phyloP scores from a whole-genome alignment of 768 basidiomycete genomes.

The Mycena epipterygia region DNA sequence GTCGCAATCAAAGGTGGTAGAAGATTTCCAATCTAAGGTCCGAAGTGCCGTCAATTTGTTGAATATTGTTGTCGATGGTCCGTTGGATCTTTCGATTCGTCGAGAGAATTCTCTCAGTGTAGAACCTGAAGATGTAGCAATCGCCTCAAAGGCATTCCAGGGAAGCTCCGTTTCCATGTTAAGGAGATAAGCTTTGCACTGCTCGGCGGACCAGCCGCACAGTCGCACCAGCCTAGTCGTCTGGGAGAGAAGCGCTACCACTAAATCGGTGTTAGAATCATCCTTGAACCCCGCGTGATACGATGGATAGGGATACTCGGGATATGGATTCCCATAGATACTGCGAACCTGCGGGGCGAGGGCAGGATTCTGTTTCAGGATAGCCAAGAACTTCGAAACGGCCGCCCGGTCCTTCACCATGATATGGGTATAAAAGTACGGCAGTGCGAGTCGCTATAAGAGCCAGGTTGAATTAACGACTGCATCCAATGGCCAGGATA shows the following conservation, averaged over 20 bases:
- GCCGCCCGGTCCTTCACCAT: not conserved
- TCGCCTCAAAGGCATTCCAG: slow-evolving; percentile 7
- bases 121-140: not conserved
- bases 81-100: not conserved
- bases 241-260: not conserved
- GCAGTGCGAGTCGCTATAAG: not conserved
- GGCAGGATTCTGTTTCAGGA: not conserved
- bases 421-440: not conserved
- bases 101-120: not conserved
- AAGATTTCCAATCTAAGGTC: not conserved
- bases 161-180: not conserved
- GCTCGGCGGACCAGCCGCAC: not conserved
- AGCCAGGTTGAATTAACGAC: not conserved
- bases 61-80: not conserved
- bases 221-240: not conserved
- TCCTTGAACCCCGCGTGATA: too few relatives aligned
- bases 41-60: not conserved
- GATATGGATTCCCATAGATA: not conserved
- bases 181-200: not conserved
- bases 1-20: not conserved
- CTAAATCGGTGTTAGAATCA: too few relatives aligned
- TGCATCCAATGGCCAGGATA: not conserved
- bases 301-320: not conserved
- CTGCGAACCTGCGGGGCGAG: not conserved
- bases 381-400: not conserved